Conservation (phyloP, 306 rosid genomes). For the Luffa acutangula region DNA sequence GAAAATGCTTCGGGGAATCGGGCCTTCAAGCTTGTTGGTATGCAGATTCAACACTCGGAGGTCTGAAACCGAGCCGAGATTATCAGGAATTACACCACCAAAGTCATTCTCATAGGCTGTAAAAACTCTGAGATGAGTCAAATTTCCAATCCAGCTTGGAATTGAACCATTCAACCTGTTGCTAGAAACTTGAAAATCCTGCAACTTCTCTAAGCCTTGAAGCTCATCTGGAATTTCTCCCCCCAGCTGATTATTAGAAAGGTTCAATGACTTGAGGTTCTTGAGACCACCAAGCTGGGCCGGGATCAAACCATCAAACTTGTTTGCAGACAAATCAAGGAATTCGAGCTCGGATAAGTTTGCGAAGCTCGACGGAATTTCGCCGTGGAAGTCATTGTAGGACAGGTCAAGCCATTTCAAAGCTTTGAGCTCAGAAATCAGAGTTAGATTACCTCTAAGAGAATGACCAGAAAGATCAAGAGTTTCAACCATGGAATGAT, state of each 20-base stretch:
- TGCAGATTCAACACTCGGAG: constrained; percentile 85
- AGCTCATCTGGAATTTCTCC: constrained; percentile 79
- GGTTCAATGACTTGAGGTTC: constrained; percentile 71
- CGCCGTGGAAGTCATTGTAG: constrained; percentile 60
- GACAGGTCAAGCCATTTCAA: constrained; percentile 86
- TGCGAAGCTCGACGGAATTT: constrained; percentile 58
- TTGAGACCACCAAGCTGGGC: constrained; percentile 53
- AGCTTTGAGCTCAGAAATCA: constrained; percentile 71
- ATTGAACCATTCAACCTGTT: constrained; percentile 71
- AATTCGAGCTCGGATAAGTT: constrained; percentile 69
- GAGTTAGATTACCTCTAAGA: constrained; percentile 75
- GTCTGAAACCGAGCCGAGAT: constrained; percentile 56
- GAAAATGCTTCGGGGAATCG: constrained; percentile 74
- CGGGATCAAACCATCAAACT: constrained; percentile 77
- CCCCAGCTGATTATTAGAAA: constrained; percentile 65
- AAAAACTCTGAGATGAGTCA: constrained; percentile 63
- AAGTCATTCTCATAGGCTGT: constrained; percentile 84
- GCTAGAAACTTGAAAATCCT: constrained; percentile 74
- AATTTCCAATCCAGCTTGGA: constrained; percentile 78
- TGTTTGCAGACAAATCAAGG: constrained; percentile 75
- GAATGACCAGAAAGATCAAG: constrained; percentile 67
- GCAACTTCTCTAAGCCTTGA: constrained; percentile 43
- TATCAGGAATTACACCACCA: constrained; percentile 65
- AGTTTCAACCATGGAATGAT: constrained; percentile 56
- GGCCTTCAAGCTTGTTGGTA: constrained; percentile 76